Evolutionary conservation across 2,329 filamentous ascomycete species (phyloP).

Genomic region (Tolypocladium capitatum): DNA sequence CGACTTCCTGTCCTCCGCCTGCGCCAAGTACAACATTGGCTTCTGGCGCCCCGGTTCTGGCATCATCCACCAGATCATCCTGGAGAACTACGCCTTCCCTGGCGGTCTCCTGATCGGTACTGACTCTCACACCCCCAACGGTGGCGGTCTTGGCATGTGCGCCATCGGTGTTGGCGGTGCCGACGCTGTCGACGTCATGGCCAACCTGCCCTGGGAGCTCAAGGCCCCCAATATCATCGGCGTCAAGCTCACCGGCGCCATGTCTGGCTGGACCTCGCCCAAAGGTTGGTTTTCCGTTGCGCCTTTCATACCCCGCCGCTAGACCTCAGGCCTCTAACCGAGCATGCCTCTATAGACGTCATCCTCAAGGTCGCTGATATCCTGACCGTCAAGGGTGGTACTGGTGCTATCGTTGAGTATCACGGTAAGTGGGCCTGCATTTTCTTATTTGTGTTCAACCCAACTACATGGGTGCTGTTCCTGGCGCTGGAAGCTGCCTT

Average conservation of each 20-base stretch:
- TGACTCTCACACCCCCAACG: slow-evolving; percentile 94
- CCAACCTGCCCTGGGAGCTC: slow-evolving; percentile 93
- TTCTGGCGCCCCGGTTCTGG: slow-evolving; percentile 92
- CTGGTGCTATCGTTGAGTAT: slow-evolving; percentile 90
- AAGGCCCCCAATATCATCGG: slow-evolving; percentile 88
- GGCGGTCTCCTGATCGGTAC: slow-evolving; percentile 98
- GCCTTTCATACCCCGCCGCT: not conserved
- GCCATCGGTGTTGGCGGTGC: slow-evolving; percentile 96
- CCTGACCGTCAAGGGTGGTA: slow-evolving; percentile 86
- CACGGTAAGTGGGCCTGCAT: slow-evolving; percentile 19
- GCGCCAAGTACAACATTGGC: slow-evolving; percentile 83
- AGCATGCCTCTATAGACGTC: slow-evolving; percentile 45
- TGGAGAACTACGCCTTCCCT: slow-evolving; percentile 94
- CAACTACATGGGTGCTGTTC: too few species aligned
- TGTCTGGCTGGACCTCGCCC: slow-evolving; percentile 82
- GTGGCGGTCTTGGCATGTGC: slow-evolving; percentile 84
- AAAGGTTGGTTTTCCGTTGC: slow-evolving; percentile 34
- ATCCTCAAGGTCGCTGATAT: slow-evolving; percentile 81
- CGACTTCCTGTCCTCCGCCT: slow-evolving; percentile 87
- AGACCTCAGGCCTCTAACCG: not conserved
- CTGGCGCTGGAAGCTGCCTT: too few species aligned
- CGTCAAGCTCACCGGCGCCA: slow-evolving; percentile 67
- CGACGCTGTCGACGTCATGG: slow-evolving; percentile 91
- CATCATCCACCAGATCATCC: slow-evolving; percentile 93
- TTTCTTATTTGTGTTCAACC: not conserved